Evolutionary conservation across 2,329 filamentous ascomycete genomes (phyloP).

Genomic region (Fusarium vanettenii): DNA sequence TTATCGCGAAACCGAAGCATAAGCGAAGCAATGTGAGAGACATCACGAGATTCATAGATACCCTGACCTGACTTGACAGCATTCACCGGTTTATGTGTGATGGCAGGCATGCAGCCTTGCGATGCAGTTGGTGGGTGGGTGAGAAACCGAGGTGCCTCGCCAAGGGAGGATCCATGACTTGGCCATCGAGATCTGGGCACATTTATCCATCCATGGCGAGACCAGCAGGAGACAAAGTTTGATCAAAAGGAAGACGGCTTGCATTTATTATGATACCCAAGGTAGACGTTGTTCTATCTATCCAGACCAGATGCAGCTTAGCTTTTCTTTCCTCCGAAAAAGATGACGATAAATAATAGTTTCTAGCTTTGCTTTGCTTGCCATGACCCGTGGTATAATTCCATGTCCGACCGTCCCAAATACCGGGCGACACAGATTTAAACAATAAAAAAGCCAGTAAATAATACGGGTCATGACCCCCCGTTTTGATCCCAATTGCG

Average conservation of each 20-base stretch:
- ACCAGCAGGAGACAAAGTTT: not conserved
- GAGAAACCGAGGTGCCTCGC: not conserved
- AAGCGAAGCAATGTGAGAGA: not conserved
- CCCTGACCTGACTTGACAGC: not conserved
- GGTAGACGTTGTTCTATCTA: not conserved
- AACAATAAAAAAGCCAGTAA: not conserved
- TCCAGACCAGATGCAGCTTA: not conserved
- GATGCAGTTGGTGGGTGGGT: not conserved
- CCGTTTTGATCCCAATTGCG: constrained; percentile 15
- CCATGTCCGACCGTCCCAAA: constrained; percentile 14
- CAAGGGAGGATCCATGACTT: not conserved
- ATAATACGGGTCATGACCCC: constrained; percentile 10
- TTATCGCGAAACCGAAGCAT: not conserved
- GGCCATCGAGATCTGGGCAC: not conserved
- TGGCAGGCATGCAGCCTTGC: not conserved
- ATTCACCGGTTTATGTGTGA: not conserved
- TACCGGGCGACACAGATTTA: constrained; percentile 5
- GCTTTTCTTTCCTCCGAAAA: not conserved
- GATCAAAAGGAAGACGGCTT: not conserved
- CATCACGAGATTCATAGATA: not conserved
- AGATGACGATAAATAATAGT: not conserved
- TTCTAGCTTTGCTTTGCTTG: not conserved
- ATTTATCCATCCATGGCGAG: not conserved
- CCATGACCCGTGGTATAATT: constrained; percentile 27
- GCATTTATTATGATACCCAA: not conserved